Evolutionary conservation across 257 asterid species (phyloP).

Genomic region (Scutellaria galericulata): DNA sequence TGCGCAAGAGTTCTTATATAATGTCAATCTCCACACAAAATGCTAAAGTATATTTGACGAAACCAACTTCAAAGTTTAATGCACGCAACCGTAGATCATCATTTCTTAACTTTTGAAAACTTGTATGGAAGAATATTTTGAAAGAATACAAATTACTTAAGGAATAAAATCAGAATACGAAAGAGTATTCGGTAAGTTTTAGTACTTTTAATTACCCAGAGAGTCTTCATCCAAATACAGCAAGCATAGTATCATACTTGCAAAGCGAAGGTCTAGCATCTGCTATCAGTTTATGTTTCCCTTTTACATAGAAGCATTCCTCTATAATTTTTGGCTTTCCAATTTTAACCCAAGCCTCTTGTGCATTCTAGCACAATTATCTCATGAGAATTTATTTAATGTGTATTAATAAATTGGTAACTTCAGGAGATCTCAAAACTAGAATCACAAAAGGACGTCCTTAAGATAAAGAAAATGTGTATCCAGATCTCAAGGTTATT

Average conservation of each 20-base stretch:
- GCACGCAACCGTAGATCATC: slow-evolving; percentile 4
- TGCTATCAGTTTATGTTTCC: not conserved
- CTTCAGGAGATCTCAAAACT: slow-evolving; percentile 2
- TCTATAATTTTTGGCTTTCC: not conserved
- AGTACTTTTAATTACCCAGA: slow-evolving; percentile 4
- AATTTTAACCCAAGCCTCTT: not conserved
- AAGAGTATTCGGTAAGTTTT: not conserved
- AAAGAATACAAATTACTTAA: not conserved
- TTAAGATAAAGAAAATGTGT: not conserved
- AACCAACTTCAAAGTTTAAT: slow-evolving; percentile 18
- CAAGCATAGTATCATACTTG: slow-evolving; percentile 2
- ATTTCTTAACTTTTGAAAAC: slow-evolving; percentile 18
- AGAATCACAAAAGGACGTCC: not conserved
- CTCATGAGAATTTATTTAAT: not conserved
- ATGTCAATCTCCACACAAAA: slow-evolving; percentile 21
- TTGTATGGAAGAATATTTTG: slow-evolving; percentile 6
- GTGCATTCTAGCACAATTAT: slow-evolving; percentile 20
- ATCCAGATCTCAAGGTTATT: not conserved
- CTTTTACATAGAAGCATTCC: not conserved
- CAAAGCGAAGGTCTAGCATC: slow-evolving; percentile 13
- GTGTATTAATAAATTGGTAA: not conserved
- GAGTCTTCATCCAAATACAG: slow-evolving; percentile 6
- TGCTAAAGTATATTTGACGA: slow-evolving; percentile 14
- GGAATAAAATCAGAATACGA: not conserved
- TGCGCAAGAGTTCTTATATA: slow-evolving; percentile 22